Base-by-base conservation (phyloP, 139 green algal genomes). In the Chlamydomonas incerta region DNA sequence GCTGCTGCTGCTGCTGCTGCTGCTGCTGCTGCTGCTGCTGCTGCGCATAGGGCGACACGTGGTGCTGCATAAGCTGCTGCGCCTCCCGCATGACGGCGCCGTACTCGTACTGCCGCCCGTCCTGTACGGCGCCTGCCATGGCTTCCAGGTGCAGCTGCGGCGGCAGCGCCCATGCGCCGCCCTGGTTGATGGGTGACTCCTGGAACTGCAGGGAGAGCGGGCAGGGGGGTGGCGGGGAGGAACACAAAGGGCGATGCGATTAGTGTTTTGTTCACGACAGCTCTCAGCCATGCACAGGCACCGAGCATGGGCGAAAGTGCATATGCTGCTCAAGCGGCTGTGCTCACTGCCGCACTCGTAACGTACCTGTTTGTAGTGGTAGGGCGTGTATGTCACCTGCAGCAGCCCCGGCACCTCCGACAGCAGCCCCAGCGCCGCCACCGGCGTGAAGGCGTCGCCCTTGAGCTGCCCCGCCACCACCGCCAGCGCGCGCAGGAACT, bases 401-500 rank as follows among this genome's bases (percentile, higher is more conserved):
- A 35, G 58, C 63, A 83, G 63, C 47, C n/a, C 37, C 46, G 77
- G 77, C 28, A 83, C 24, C 77, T 72, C n/a, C 41, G 33, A 29
- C 63, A 29, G 14, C 77, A 83, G 67, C 34, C 77, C 77, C 41
- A 83, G 35, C 0, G 77, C 77, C 13, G 77, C 77, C 60, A 83
- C 77, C 4, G 63, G 18, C 63, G 74, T 65, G 23, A 83, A 83
- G 28, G 65, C 5, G 41, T 83, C 77, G 28, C 37, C 37, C 24
- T 41, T 41, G 13, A 83, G 46, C 46, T 83, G 63, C 6, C 77
- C 63, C 8, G 41, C 15, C 41, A 83, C 13, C 63, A 83, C 63
- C 28, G 63, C 77, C 29, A 83, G 63, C n/a, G 63, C 37, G n/a
- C 77, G 77, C 3, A 83, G 77, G 63, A 83, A 83, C 77, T 83